Conservation (phyloP, 768 basidiomycete species). For the Pholiota conissans region DNA sequence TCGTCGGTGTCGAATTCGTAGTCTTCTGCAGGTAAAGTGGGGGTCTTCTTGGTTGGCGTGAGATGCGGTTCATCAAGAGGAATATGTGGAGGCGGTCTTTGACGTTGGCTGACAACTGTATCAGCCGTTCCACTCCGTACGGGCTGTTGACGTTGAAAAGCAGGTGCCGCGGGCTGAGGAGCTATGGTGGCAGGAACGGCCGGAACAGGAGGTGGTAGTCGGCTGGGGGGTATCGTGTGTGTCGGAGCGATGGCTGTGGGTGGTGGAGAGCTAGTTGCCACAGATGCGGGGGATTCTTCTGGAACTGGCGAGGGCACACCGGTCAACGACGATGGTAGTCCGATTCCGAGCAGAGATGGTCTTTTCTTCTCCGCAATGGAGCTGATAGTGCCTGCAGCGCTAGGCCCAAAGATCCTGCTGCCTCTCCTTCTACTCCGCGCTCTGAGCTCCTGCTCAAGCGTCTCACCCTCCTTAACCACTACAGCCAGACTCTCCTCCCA, state of each 20-base stretch:
- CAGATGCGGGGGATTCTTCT: constrained; percentile 15
- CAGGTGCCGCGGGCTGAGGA: too few species aligned
- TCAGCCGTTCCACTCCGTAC: constrained; percentile 6
- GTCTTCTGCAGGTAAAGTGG: constrained; percentile 5
- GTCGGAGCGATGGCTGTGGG: constrained; percentile 7
- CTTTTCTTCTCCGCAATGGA: constrained; percentile 20
- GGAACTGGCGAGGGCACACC: constrained; percentile 6
- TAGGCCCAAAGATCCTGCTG: constrained; percentile 52
- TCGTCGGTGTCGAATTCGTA: constrained; percentile 60
- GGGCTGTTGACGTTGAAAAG: too few species aligned
- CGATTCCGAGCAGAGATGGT: constrained; percentile 16
- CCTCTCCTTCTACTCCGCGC: constrained; percentile 57
- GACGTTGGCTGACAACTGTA: not conserved
- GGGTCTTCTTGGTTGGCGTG: not conserved
- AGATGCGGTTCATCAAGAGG: not conserved
- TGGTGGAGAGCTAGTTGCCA: constrained; percentile 11
- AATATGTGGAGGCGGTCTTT: not conserved
- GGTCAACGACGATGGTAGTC: constrained; percentile 3
- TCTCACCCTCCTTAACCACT: constrained; percentile 85
- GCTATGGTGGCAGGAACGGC: not conserved
- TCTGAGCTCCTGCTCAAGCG: constrained; percentile 77
- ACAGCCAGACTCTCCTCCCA: constrained; percentile 92
- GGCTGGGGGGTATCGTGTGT: constrained; percentile 8
- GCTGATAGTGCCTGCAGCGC: constrained; percentile 13
- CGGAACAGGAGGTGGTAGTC: not conserved